Evolutionary conservation across 108 stramenopile species (phyloP), one percentile per base, ranked within the genome.

Genomic region (Skeletonema grethae): DNA sequence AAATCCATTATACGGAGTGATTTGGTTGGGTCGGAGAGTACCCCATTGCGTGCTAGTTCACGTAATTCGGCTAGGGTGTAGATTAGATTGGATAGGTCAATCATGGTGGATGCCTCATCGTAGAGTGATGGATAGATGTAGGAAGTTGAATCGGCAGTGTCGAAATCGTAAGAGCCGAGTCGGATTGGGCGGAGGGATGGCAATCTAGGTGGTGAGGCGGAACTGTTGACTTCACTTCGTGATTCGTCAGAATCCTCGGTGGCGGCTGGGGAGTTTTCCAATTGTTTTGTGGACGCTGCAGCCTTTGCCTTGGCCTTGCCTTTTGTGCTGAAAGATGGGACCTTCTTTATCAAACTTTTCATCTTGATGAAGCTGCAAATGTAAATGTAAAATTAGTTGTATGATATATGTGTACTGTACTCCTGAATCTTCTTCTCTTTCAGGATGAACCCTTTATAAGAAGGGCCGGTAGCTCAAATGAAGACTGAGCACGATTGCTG

Each of bases 21-120:
- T 62, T 62, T 62, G 13, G 63, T 55, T 34, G 82, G 73, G 18
- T 71, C 38, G 24, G 57, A 63, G 9, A 69, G 53, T 28, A 76
- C 61, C 2, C 82, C 84, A 32, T 76, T 73, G 0, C 85, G 77
- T 25, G 78, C 82, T 53, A 88, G 39, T 1, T 79, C 82, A 15
- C 88, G 81, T 24, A 88, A 39, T 41, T 86, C 84, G 6, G 84
- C 72, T 15, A 88, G 66, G 60, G 80, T 70, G 68, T 88, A 88
- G 57, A 88, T 84, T 29, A 86, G 57, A 8, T 76, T 38, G 28
- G 81, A 71, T 5, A 70, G 75, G 31, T 73, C 46, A 43, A 86
- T 41, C 85, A 88, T 86, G 43, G 79, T 73, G 20, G 67, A 48
- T 4, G 73, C 72, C 56, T 88, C 88, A 24, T 84, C 67, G 53